Evolutionary conservation across 2,329 filamentous ascomycete species (phyloP), one percentile per base, ranked within the genome.

Genomic region (Talaromyces islandicus): DNA sequence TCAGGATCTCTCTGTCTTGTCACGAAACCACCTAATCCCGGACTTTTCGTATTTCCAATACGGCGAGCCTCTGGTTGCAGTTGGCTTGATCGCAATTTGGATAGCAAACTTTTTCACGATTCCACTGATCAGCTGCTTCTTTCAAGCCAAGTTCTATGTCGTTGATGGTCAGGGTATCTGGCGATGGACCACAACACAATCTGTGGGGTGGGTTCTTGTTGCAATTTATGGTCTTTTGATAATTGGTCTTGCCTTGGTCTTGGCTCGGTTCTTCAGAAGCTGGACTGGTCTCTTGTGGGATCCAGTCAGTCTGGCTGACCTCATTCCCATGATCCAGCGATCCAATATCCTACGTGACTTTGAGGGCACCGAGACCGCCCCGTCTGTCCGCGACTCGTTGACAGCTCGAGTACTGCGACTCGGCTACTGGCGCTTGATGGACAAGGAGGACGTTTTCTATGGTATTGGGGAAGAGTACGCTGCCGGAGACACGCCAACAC

Each of bases 261-360:
- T 88, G 63, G 64, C 85, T n/a, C 88, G 85, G 64, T 90, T 92
- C 76, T 77, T 82, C 58, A 75, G 80, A 24, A 80, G 83, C 30
- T 82, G 81, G 66, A 95, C 91, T 0, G 92, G 92, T 0, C 78
- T 96, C 63, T 83, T 88, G 69, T 97, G 92, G 92, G 91, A 96
- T 70, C 84, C 91, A 2, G 82, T 88, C 52, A 93, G 88, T 25
- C 78, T 97, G 7, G 92, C 90, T 3, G 92, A 97, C 70, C 78
- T 96, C 41, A 82, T 94, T 50, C 85, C 88, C 1, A 80, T 97
- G 11, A 81, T 96, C 27, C 88, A 91, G 64, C 85, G 89, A 62
- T 92, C 90, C 64, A 96, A 96, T 73, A 85, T 88, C 19, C 81
- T 92, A 54, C 78, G 81, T 24, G 88, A 89, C 67, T 96, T 92